A percentile compares a stretch with the other conserved stretches of the same genome.
Evolutionary conservation across 768 basidiomycete species (phyloP).

Genomic region (Russula sp.): DNA sequence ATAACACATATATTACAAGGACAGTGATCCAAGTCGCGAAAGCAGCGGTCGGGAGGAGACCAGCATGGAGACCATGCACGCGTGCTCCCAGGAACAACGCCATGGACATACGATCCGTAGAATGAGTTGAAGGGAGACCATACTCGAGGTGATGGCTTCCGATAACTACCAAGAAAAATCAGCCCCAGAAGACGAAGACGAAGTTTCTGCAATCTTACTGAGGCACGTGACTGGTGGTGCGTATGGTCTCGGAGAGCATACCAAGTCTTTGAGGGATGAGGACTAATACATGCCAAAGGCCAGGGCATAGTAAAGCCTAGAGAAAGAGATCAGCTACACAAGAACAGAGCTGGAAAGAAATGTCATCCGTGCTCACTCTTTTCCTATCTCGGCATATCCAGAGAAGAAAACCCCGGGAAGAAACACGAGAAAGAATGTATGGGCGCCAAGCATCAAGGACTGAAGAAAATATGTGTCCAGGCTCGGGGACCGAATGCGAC

Average conservation of each 20-base stretch:
- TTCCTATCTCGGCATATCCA: slow-evolving; percentile 62
- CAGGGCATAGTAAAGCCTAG: slow-evolving; percentile 61
- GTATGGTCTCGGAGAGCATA: slow-evolving; percentile 87
- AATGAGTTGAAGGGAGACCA: slow-evolving; percentile 94
- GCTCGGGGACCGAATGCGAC: slow-evolving; percentile 53
- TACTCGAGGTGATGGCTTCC: slow-evolving; percentile 84
- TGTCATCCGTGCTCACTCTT: slow-evolving; percentile 49
- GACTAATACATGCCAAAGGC: slow-evolving; percentile 81
- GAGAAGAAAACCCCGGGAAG: slow-evolving; percentile 88
- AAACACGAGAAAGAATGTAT: slow-evolving; percentile 90
- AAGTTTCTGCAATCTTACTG: slow-evolving; percentile 44
- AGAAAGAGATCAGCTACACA: slow-evolving; percentile 14
- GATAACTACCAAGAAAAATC: slow-evolving; percentile 43
- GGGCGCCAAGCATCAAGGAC: slow-evolving; percentile 72
- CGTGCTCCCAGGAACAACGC: slow-evolving; percentile 71
- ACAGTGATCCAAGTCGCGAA: slow-evolving; percentile 38
- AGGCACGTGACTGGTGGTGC: slow-evolving; percentile 88
- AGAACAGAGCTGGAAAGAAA: background rate
- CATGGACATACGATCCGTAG: slow-evolving; percentile 85
- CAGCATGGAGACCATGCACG: slow-evolving; percentile 42
- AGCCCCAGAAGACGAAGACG: background rate
- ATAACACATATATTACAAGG: slow-evolving; percentile 54
- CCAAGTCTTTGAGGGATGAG: slow-evolving; percentile 82
- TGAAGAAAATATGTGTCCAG: slow-evolving; percentile 82
- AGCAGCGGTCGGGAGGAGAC: slow-evolving; percentile 39